Evolutionary conservation across 78 protist species (phyloP).

Genomic region (Ministeria vibrans): DNA sequence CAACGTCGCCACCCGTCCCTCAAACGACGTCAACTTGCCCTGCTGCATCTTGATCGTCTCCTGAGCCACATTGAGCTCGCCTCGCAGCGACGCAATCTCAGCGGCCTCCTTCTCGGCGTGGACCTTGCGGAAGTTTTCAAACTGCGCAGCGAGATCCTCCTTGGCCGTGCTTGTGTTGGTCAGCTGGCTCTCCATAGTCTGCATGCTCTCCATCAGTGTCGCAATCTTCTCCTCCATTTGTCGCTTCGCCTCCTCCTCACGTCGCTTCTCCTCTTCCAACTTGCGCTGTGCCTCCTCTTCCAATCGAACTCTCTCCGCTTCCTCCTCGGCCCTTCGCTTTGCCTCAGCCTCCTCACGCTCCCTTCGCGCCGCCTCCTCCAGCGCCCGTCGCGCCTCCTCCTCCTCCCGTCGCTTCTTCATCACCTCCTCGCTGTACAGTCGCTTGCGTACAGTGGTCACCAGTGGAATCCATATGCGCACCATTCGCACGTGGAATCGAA

Average conservation of each 20-base stretch:
- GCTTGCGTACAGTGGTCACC: not conserved
- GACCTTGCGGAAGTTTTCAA: not conserved
- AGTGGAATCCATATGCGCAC: not conserved
- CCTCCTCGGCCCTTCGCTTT: not conserved
- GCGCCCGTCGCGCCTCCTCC: not conserved
- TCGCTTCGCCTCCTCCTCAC: not conserved
- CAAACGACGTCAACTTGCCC: not conserved
- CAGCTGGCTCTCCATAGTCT: not conserved
- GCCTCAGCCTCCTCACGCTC: not conserved
- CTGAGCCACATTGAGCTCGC: not conserved
- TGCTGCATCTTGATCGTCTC: not conserved
- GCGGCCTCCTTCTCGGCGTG: not conserved
- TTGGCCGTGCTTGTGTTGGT: not conserved
- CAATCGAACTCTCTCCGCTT: not conserved
- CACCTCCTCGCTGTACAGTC: not conserved
- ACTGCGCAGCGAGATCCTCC: not conserved
- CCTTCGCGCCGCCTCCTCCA: no score
- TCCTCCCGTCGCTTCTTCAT: not conserved
- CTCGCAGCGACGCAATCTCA: not conserved
- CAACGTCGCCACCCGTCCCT: not conserved
- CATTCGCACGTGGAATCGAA: not conserved
- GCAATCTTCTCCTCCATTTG: not conserved
- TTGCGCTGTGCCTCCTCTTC: not conserved
- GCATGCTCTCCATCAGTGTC: not conserved
- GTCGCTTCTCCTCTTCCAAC: not conserved